Evolutionary conservation across 352 stramenopile species (phyloP).

Genomic region (Elongisporangium prolatum): DNA sequence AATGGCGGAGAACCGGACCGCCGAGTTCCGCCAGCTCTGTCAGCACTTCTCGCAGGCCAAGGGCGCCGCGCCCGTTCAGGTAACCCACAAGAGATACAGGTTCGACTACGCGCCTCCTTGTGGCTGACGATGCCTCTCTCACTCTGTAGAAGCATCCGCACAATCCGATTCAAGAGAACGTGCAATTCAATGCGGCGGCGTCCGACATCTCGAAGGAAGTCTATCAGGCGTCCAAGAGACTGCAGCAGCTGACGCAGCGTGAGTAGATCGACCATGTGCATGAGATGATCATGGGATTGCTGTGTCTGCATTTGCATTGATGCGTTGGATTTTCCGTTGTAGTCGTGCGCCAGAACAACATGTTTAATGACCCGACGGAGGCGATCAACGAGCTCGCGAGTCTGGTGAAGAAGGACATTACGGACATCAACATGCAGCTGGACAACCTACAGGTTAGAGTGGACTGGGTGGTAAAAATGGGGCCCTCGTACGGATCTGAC

Average conservation of each 20-base stretch:
- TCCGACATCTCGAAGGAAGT: slow-evolving; percentile 84
- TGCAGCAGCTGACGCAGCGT: slow-evolving; percentile 80
- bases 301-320: not conserved
- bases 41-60: slow-evolving; percentile 39
- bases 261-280: slow-evolving; percentile 10
- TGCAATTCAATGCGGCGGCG: slow-evolving; percentile 74
- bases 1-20: slow-evolving; percentile 69
- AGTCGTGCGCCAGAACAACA: slow-evolving; percentile 87
- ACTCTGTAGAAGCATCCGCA: slow-evolving; percentile 31
- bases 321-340: not conserved
- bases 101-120: not conserved
- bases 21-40: slow-evolving; percentile 64
- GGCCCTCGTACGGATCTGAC: not conserved
- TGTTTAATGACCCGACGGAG: slow-evolving; percentile 85
- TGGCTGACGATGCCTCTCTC: not conserved
- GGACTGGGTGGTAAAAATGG: not conserved
- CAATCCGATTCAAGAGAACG: slow-evolving; percentile 60
- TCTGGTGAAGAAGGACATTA: slow-evolving; percentile 87
- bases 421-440: slow-evolving; percentile 80
- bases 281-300: not conserved
- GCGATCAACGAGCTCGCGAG: slow-evolving; percentile 79
- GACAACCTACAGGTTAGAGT: slow-evolving; percentile 66
- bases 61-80: slow-evolving; percentile 18
- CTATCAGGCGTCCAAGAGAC: slow-evolving; percentile 67
- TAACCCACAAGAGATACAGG: slow-evolving; percentile 3